Evolutionary conservation across 306 rosid species (phyloP).

Genomic region (Oemleria cerasiformis): DNA sequence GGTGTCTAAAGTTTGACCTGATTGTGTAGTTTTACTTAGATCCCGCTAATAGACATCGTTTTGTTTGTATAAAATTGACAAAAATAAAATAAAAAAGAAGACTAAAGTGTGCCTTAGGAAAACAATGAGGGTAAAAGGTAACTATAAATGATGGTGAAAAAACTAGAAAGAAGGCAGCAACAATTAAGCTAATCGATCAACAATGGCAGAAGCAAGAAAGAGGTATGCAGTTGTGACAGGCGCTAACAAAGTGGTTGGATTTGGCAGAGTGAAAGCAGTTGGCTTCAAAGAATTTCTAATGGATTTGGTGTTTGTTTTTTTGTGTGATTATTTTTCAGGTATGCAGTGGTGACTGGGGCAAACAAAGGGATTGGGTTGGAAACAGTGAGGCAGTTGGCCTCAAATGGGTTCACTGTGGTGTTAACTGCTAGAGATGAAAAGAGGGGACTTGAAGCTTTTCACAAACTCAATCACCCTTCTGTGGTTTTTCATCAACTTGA

Average conservation of each 20-base stretch:
- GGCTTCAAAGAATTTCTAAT: too few relatives aligned
- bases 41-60: too few relatives aligned
- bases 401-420: slow-evolving; percentile 26
- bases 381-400: slow-evolving; percentile 29
- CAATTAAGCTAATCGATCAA: too few relatives aligned
- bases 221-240: slow-evolving; percentile 38
- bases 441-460: slow-evolving; percentile 31
- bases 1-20: too few relatives aligned
- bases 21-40: too few relatives aligned
- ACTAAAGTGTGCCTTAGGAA: too few relatives aligned
- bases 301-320: too few relatives aligned
- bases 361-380: slow-evolving; percentile 35
- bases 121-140: too few relatives aligned
- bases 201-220: too few relatives aligned
- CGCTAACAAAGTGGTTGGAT: slow-evolving; percentile 30
- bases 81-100: too few relatives aligned
- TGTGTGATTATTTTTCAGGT: too few relatives aligned
- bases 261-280: slow-evolving; percentile 18
- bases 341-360: slow-evolving; percentile 29
- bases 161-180: not conserved
- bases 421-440: slow-evolving; percentile 32
- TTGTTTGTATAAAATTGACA: too few relatives aligned
- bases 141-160: not conserved
- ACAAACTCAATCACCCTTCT: slow-evolving; percentile 9
- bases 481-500: slow-evolving; percentile 36